Evolutionary conservation across 139 green algal genomes (phyloP), one percentile per base, ranked within the genome.

Genomic region (Penium margaritaceum): DNA sequence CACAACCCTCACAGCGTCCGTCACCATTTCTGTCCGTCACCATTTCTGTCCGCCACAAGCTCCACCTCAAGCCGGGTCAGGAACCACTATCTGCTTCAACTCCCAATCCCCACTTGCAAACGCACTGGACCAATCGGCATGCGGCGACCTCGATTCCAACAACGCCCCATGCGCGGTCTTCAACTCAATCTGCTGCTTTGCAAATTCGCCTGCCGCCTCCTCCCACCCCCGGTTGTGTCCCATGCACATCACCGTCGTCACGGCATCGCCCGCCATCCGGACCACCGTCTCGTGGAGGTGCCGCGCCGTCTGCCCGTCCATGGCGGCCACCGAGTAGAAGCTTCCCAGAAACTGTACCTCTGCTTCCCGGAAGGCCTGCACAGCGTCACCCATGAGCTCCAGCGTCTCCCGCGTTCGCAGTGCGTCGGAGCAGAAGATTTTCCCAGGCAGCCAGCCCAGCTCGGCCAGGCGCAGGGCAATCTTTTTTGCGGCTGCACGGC

Each of bases 221-320:
- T 90, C 84, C 84, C 86, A 88, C 29, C 89, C 90, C 72, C 90
- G 90, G 76, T 95, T 95, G 80, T 95, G 90, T 0, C 89, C 90
- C 5, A 95, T 79, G 68, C 86, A 89, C 79, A 94, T 82, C 21
- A 91, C 81, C 12, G 73, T 79, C 34, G 33, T 76, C 47, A 21
- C 33, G 29, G 17, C 29, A 51, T 57, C n/a, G 19, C 17, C 12
- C 21, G 44, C 27, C 70, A 44, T 44, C 69, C 71, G n/a, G 24
- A 63, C 38, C 3, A 78, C 63, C 1, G 71, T 78, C 24, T 78
- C 71, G 27, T 54, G 53, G 12, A 94, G 80, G 71, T 94, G 86
- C 6, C 78, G 47, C 12, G 74, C 72, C 3, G 85, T 91, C 75
- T 90, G 84, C 19, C 90, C 90, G 53, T 96, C 90, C 47, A 95